phyloP scores from a whole-genome alignment of 805 yeast genomes.

The Teunomyces panamensis region DNA sequence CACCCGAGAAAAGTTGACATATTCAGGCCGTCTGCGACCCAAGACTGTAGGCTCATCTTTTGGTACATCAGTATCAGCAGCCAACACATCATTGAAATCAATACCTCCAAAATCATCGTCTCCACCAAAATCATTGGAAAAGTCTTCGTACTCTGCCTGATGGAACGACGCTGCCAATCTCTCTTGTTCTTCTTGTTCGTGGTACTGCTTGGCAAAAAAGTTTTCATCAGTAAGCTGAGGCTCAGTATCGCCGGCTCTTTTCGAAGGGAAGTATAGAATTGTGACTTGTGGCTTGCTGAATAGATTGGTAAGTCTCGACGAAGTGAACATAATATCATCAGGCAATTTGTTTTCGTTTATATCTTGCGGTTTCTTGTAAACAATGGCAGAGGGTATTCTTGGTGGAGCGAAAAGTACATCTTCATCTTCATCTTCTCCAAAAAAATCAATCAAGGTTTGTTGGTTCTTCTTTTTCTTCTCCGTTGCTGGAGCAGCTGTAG shows the following conservation, averaged over 20 bases:
- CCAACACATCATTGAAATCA: conserved; percentile 43
- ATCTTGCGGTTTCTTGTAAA: conserved; percentile 19
- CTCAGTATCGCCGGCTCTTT: conserved; percentile 13
- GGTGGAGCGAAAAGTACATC: conserved; percentile 35
- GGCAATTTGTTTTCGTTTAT: conserved; percentile 55
- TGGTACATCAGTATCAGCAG: conserved; percentile 16
- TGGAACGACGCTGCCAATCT: conserved; percentile 35
- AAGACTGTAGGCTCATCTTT: conserved; percentile 13
- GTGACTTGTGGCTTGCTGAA: conserved; percentile 63
- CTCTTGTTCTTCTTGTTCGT: conserved; percentile 36
- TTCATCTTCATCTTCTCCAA: conserved; percentile 31
- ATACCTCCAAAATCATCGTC: conserved; percentile 36
- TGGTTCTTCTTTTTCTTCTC: conserved; percentile 21
- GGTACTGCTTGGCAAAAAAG: conserved; percentile 69
- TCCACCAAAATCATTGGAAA: conserved; percentile 32
- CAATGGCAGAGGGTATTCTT: conserved; percentile 15
- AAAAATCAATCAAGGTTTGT: conserved; percentile 27
- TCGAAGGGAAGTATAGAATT: conserved; percentile 21
- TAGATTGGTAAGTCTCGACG: conserved; percentile 62
- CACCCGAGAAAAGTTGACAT: conserved; percentile 59
- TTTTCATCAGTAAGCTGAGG: conserved; percentile 57
- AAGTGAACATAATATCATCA: conserved; percentile 68
- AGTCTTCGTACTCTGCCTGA: conserved; percentile 42
- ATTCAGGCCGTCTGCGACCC: conserved; percentile 33
- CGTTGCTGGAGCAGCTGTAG: conserved; percentile 3